Evolutionary conservation across 1,139 yeast genomes (phyloP).

Genomic region (Kodamaea ohmeri): DNA sequence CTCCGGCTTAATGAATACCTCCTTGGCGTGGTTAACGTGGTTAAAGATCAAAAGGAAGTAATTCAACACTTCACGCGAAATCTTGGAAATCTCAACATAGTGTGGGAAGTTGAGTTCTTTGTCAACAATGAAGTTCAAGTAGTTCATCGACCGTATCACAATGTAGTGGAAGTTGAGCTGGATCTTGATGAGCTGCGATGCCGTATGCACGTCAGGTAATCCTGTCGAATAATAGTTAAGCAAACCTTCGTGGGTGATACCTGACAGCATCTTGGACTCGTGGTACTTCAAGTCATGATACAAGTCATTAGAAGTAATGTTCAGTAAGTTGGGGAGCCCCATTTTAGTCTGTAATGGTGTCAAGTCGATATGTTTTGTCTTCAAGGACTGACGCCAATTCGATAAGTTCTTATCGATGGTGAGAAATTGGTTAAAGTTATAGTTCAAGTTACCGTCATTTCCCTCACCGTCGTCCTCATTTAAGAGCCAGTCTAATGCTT

Average conservation of each 20-base stretch:
- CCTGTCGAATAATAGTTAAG: slow-evolving; percentile 34
- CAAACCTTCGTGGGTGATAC: slow-evolving; percentile 30
- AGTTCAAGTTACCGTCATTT: slow-evolving; percentile 49
- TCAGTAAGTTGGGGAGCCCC: slow-evolving; percentile 35
- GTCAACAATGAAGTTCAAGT: slow-evolving; percentile 46
- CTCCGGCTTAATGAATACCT: slow-evolving; percentile 11
- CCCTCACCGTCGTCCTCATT: slow-evolving; percentile 53
- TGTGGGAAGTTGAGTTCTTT: slow-evolving; percentile 40
- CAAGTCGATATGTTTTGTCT: slow-evolving; percentile 29
- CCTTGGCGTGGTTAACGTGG: slow-evolving; percentile 22
- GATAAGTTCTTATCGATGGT: slow-evolving; percentile 44
- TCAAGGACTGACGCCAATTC: slow-evolving; percentile 43
- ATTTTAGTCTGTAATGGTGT: slow-evolving; percentile 32
- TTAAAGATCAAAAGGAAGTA: slow-evolving; percentile 40
- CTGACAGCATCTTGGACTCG: slow-evolving; percentile 17
- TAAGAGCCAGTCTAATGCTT: slow-evolving; percentile 44
- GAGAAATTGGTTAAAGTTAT: slow-evolving; percentile 45
- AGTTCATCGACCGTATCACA: slow-evolving; percentile 44
- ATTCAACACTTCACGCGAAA: slow-evolving; percentile 40
- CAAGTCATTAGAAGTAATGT: slow-evolving; percentile 26
- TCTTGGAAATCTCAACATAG: slow-evolving; percentile 35
- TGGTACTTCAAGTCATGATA: slow-evolving; percentile 32
- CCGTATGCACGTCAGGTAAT: slow-evolving; percentile 40
- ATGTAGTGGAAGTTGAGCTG: slow-evolving; percentile 47
- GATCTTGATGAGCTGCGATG: slow-evolving; percentile 40